phyloP scores from a whole-genome alignment of 1,284 basidiomycete genomes.

The Moniliophthora roreri region DNA sequence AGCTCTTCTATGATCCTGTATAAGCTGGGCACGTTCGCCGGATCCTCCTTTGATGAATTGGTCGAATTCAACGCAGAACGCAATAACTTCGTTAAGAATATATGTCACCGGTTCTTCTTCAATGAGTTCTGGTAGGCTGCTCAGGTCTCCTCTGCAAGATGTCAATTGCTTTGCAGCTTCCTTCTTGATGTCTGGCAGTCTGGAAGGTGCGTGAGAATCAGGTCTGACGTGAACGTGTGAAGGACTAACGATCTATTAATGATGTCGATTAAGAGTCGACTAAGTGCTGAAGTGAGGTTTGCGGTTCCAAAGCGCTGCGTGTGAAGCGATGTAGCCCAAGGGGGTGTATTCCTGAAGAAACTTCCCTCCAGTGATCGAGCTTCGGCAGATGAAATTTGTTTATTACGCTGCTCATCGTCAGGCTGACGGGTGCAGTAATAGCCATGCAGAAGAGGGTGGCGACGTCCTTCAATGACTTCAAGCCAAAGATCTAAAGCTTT shows the following conservation, averaged over 20 bases:
- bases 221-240: too few species aligned
- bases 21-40: conserved; percentile 14
- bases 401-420: conserved; percentile 28
- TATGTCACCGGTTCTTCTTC: neutral
- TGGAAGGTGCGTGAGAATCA: conserved; percentile 6
- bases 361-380: conserved; percentile 26
- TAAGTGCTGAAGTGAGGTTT: conserved; percentile 30
- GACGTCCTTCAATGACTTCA: conserved; percentile 32
- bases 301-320: conserved; percentile 32
- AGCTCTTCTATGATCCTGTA: too few species aligned
- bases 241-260: conserved; percentile 32
- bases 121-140: neutral
- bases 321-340: conserved; percentile 24
- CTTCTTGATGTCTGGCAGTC: neutral
- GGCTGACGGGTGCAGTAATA: conserved; percentile 38
- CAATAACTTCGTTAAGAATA: too few species aligned
- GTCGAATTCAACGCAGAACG: too few species aligned
- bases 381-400: conserved; percentile 21
- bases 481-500: conserved; percentile 30
- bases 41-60: conserved; percentile 14
- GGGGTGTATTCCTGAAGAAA: conserved; percentile 30
- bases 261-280: conserved; percentile 29
- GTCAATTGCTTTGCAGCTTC: neutral
- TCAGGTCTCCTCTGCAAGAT: neutral
- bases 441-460: conserved; percentile 30